Evolutionary conservation across 371 early-diverging fungal genomes (phyloP).

Genomic region (Saksenaea oblongispora): DNA sequence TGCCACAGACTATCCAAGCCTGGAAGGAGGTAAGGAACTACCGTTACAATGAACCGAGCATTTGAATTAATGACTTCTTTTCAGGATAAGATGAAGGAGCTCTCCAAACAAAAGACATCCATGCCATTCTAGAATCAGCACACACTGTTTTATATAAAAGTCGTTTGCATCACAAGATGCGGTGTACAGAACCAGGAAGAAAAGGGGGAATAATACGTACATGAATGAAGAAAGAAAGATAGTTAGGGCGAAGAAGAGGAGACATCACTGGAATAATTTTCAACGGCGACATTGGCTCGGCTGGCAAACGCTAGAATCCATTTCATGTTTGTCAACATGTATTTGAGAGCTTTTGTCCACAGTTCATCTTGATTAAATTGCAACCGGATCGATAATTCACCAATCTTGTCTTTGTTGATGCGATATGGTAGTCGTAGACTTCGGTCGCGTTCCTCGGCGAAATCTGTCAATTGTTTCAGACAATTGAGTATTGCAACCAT

Average conservation of each 20-base stretch:
- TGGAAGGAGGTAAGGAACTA: constrained; percentile 48
- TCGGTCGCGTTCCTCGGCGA: constrained; percentile 73
- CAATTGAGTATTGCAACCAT: constrained; percentile 91
- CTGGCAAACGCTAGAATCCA: constrained; percentile 81
- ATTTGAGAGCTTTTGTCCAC: constrained; percentile 93
- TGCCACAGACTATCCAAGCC: constrained; percentile 51
- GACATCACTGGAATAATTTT: constrained; percentile 6
- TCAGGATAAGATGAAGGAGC: constrained; percentile 49
- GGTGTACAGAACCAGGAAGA: constrained; percentile 1
- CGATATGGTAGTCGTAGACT: constrained; percentile 83
- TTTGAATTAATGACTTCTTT: neutral
- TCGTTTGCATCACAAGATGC: constrained; percentile 3
- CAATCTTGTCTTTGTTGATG: constrained; percentile 89
- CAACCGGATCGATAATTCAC: constrained; percentile 78
- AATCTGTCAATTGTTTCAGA: constrained; percentile 84
- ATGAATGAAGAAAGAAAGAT: neutral
- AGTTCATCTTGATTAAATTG: constrained; percentile 89
- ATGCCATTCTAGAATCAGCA: constrained; percentile 44
- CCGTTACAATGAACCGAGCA: neutral
- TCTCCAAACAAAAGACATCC: constrained; percentile 46
- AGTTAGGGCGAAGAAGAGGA: neutral
- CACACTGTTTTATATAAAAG: neutral
- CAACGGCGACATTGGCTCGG: constrained; percentile 32
- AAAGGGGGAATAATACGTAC: neutral
- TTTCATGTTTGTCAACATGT: constrained; percentile 85